Conservation (phyloP, 345 rosid species). For the Geranium rotundifolium region DNA sequence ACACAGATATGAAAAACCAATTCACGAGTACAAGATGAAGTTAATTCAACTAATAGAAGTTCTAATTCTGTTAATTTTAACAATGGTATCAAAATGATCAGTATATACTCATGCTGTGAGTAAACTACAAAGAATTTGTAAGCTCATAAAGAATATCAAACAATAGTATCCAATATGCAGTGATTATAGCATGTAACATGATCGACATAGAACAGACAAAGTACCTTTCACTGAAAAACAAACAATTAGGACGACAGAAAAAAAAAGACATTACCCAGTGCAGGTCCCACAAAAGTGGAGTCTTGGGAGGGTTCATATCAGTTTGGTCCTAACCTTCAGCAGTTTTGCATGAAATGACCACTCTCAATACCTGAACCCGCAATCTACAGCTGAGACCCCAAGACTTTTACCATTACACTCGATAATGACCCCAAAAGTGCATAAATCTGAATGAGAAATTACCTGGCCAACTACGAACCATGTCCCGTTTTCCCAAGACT, state of each 20-base stretch:
- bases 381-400: neutral
- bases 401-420: neutral
- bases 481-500: slow-evolving; percentile 41
- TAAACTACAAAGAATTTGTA: too few relatives aligned
- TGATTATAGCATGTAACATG: too few relatives aligned
- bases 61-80: too few relatives aligned
- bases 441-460: neutral
- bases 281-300: neutral
- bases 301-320: neutral
- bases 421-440: neutral
- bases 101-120: too few relatives aligned
- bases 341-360: too few relatives aligned
- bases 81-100: too few relatives aligned
- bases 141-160: too few relatives aligned
- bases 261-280: neutral
- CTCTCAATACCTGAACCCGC: neutral
- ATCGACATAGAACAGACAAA: too few relatives aligned
- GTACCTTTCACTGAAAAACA: neutral
- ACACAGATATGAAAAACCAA: neutral
- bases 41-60: too few relatives aligned
- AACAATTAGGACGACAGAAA: neutral
- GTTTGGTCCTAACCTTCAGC: neutral
- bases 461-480: slow-evolving; percentile 43
- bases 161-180: too few relatives aligned
- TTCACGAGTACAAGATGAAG: too few relatives aligned